Percentiles rank a stretch among this genome's conserved stretches.
These are phyloP conservation scores for Rhododendron molle DNA, from an alignment of 148 eudicot genomes.

Conservation along the genomic window DNA sequence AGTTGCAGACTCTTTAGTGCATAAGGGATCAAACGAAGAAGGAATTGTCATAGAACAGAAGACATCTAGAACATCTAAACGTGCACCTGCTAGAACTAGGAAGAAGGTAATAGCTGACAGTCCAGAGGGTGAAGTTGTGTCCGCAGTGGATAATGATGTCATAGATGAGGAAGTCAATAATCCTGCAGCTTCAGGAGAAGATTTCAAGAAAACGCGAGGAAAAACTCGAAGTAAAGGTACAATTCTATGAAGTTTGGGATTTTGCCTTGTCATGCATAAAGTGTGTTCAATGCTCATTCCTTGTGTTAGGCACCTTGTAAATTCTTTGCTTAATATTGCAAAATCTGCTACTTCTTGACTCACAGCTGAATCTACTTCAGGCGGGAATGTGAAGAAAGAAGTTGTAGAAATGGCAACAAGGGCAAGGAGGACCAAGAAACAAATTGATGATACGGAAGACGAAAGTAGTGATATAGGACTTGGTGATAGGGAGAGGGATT, in stretches of 20 bases:
- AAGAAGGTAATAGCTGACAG: conserved; percentile 34
- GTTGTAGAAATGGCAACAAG: conserved; percentile 43
- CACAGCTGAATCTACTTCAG: conserved; percentile 44
- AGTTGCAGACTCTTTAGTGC: conserved; percentile 19
- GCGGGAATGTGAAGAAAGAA: conserved; percentile 32
- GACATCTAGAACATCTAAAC: conserved; percentile 31
- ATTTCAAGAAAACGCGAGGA: conserved; percentile 41
- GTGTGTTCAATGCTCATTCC: neutral
- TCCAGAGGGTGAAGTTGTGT: conserved; percentile 29
- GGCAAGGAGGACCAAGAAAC: conserved; percentile 57
- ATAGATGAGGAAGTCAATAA: conserved; percentile 27
- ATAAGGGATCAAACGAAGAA: conserved; percentile 34
- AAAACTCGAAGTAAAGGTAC: conserved; percentile 67
- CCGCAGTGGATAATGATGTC: conserved; percentile 18
- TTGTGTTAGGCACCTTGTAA: neutral
- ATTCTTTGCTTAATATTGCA: neutral
- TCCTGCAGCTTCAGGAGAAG: conserved; percentile 23
- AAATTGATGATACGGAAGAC: conserved; percentile 24
- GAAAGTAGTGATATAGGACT: conserved; percentile 41
- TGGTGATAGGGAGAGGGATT: conserved; percentile 37
- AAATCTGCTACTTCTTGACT: neutral
- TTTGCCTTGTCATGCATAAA: neutral
- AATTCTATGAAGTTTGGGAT: neutral
- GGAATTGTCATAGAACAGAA: conserved; percentile 32
- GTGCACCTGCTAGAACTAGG: conserved; percentile 37